Conservation (phyloP, 805 yeast species). For the Candida adriatica region DNA sequence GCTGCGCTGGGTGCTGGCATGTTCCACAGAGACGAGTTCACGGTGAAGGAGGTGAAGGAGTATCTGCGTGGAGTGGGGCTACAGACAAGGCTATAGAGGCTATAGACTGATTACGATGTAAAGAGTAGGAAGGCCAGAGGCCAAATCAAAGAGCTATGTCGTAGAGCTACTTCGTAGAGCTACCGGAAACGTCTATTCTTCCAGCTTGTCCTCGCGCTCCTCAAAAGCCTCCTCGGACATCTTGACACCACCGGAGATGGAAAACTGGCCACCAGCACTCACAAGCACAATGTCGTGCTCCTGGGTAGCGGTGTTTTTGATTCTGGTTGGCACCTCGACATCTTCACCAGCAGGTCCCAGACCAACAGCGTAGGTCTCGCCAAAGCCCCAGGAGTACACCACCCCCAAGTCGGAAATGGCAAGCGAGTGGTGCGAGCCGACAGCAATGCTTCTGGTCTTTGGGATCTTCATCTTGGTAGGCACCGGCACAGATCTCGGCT, state of each 20-base stretch:
- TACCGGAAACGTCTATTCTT: too few relatives aligned
- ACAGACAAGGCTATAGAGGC: slow-evolving; percentile 76
- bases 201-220: slow-evolving; percentile 41
- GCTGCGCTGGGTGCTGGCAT: slow-evolving; percentile 99
- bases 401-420: slow-evolving; percentile 82
- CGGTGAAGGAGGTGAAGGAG: slow-evolving; percentile 76
- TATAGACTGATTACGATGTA: too few relatives aligned
- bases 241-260: slow-evolving; percentile 74
- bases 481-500: slow-evolving; percentile 75
- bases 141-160: too few relatives aligned
- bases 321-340: slow-evolving; percentile 80
- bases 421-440: slow-evolving; percentile 89
- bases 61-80: slow-evolving; percentile 53
- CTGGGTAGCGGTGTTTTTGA: slow-evolving; percentile 89
- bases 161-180: too few relatives aligned
- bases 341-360: slow-evolving; percentile 86
- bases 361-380: slow-evolving; percentile 94
- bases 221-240: slow-evolving; percentile 34
- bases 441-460: slow-evolving; percentile 51
- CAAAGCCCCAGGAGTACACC: slow-evolving; percentile 95
- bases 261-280: slow-evolving; percentile 97
- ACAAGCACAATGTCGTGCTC: slow-evolving; percentile 60
- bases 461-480: slow-evolving; percentile 71
- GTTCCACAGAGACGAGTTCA: slow-evolving; percentile 93
- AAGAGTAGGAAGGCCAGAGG: too few relatives aligned